Evolutionary conservation across 2,329 filamentous ascomycete species (phyloP), one percentile per base, ranked within the genome.

Genomic region (Orbilia brochopaga): DNA sequence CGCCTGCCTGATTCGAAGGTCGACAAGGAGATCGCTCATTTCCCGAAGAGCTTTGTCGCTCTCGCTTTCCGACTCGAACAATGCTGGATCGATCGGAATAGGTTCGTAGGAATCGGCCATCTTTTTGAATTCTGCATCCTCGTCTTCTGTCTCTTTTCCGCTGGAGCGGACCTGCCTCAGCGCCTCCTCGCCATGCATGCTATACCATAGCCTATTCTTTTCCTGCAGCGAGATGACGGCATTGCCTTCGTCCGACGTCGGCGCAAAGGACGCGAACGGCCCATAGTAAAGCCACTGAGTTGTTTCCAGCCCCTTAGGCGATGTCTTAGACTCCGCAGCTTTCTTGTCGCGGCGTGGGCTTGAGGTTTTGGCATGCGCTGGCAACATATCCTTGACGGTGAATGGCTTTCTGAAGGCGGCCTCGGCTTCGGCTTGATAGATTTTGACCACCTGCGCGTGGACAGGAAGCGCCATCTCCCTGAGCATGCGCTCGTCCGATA

Each of bases 61-160:
- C 52, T 72, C 67, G 40, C 51, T 21, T 50, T 70, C 44, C 13
- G 50, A 53, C 30, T 53, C 67, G 40, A 72, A 72, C 24, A 72
- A 32, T 8, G 67, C 67, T 1, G 67, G 67, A 23, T 72, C 67
- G 3, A 72, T 61, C 1, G 67, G 60, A 23, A 65, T 52, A 5
- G 54, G 60, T 44, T 72, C 67, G 24, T 65, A 72, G 3, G 24
- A 60, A 15, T 72, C 60, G 42, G 42, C 50, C 4, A 65, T 50
- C 15, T 65, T 56, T 15, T 65, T 72, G 46, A 72, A 72, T 46
- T 53, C 37, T 2, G 35, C n/a, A 19, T 65, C 59, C 11, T 65
- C 59, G 5, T 72, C 67, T 6, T 37, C n/a, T 7, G 44, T 40
- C 15, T 53, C 50, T 1, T 53, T 40, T 35, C 27, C 35, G n/a